phyloP scores from a whole-genome alignment of 2,329 filamentous ascomycete species.

The Colletotrichum karsti region DNA sequence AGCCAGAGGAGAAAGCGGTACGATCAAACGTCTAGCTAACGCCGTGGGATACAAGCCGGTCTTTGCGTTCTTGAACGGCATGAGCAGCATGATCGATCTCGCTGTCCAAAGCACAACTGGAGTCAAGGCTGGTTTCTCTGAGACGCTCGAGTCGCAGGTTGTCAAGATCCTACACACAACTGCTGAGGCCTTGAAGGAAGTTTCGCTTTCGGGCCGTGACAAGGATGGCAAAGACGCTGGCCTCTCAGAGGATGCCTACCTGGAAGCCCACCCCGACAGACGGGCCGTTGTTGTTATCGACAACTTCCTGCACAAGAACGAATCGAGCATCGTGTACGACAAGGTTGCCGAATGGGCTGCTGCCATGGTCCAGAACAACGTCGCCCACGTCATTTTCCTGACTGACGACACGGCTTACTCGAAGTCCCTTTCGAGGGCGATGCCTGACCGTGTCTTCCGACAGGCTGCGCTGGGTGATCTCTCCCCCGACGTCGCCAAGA shows the following conservation, averaged over 20 bases:
- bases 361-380: constrained; percentile 82
- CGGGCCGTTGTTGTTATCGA: constrained; percentile 88
- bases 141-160: constrained; percentile 89
- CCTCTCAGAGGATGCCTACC: constrained; percentile 83
- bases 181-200: constrained; percentile 78
- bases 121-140: constrained; percentile 92
- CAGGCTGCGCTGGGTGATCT: constrained; percentile 88
- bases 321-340: constrained; percentile 74
- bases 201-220: constrained; percentile 74
- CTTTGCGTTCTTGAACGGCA: constrained; percentile 95
- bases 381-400: constrained; percentile 94
- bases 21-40: constrained; percentile 81
- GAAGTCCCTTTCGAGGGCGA: constrained; percentile 84
- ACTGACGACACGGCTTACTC: constrained; percentile 90
- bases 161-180: constrained; percentile 91
- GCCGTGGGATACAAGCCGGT: constrained; percentile 92
- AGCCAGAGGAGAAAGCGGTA: constrained; percentile 85
- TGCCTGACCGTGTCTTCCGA: constrained; percentile 91
- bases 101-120: constrained; percentile 94
- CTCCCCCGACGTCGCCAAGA: constrained; percentile 84
- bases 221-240: constrained; percentile 78
- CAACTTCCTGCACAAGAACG: constrained; percentile 86
- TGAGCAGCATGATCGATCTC: constrained; percentile 91
- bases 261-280: constrained; percentile 87
- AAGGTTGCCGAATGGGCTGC: constrained; percentile 92